Conservation (phyloP, 306 rosid species). For the Gastrolobium villosum region DNA sequence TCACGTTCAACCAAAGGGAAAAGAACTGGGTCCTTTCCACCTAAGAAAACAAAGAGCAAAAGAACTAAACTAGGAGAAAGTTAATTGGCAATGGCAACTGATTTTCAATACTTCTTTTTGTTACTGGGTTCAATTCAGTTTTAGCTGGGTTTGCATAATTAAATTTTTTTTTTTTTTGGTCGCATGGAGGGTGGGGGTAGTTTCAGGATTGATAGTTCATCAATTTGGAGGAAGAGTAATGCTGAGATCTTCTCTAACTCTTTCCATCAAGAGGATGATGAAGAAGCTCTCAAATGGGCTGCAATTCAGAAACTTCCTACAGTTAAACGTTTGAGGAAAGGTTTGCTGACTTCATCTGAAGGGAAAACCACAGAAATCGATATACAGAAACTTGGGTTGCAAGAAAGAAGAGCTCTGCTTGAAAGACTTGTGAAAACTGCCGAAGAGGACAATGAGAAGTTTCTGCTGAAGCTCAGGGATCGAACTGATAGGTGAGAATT, state of each 20-base stretch:
- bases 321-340: slow-evolving; percentile 39
- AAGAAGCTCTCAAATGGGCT: slow-evolving; percentile 38
- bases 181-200: background rate
- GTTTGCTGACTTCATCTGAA: slow-evolving; percentile 40
- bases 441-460: slow-evolving; percentile 49
- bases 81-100: no score
- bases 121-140: no score
- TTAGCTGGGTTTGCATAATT: no score
- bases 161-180: no score
- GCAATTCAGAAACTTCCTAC: slow-evolving; percentile 44
- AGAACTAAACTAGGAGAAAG: no score
- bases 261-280: background rate
- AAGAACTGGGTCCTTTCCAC: no score
- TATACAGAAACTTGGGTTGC: slow-evolving; percentile 57
- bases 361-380: slow-evolving; percentile 70
- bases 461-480: no score
- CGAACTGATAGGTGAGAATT: slow-evolving; percentile 64
- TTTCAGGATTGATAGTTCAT: background rate
- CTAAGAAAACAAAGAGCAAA: no score
- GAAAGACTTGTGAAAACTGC: slow-evolving; percentile 70
- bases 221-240: background rate
- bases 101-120: no score
- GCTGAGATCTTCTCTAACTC: background rate
- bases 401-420: slow-evolving; percentile 60
- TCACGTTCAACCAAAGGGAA: no score